Evolutionary conservation across 768 basidiomycete species (phyloP).

Genomic region (Crassisporium funariophilum): DNA sequence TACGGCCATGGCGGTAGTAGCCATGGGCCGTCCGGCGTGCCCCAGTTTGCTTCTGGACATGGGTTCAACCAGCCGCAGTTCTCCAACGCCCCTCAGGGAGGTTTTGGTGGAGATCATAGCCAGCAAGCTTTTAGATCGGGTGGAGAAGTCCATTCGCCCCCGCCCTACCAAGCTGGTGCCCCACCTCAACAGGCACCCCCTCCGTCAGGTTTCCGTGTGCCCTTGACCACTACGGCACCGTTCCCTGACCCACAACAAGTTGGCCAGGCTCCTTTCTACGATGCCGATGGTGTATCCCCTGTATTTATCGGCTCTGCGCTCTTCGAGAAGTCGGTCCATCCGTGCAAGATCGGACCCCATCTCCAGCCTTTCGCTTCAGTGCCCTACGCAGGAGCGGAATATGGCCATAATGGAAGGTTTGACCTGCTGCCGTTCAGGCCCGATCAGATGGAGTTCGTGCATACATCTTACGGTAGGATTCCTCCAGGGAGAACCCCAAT

Average conservation of each 20-base stretch:
- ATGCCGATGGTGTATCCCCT: constrained; percentile 58
- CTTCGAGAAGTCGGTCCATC: constrained; percentile 68
- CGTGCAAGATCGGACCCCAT: constrained; percentile 76
- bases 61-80: no score
- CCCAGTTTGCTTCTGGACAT: constrained; percentile 13
- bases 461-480: constrained; percentile 58
- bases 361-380: constrained; percentile 56
- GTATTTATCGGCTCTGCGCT: constrained; percentile 78
- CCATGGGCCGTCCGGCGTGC: no score
- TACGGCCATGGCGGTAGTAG: constrained; percentile 23
- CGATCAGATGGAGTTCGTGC: constrained; percentile 75
- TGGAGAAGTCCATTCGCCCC: constrained; percentile 22
- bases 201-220: constrained; percentile 68
- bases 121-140: constrained; percentile 6
- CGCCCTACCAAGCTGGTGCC: constrained; percentile 10
- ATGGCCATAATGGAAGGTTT: constrained; percentile 63
- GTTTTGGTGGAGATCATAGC: constrained; percentile 9
- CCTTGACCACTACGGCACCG: constrained; percentile 43
- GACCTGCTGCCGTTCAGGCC: constrained; percentile 74
- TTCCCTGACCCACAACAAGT: constrained; percentile 48
- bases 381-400: constrained; percentile 64
- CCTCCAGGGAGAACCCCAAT: constrained; percentile 60
- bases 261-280: constrained; percentile 54
- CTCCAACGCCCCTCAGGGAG: no score
- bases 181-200: constrained; percentile 35